phyloP scores from a whole-genome alignment of 257 asterid genomes.

The Capsicum baccatum region DNA sequence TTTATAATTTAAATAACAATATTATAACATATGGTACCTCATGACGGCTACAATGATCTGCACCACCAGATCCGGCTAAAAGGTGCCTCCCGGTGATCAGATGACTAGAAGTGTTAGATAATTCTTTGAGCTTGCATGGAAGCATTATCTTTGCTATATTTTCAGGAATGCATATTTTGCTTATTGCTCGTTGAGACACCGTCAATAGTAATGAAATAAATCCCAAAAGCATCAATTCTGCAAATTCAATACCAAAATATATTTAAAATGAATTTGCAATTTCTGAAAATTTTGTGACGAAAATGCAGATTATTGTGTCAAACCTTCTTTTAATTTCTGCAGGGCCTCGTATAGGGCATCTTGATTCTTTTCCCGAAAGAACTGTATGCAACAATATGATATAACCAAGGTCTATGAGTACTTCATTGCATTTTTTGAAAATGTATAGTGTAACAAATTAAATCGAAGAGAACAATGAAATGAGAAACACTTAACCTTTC shows the following conservation, averaged over 20 bases:
- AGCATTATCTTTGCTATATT: constrained; percentile 65
- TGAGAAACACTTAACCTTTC: constrained; percentile 49
- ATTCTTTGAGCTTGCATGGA: constrained; percentile 56
- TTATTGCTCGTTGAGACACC: constrained; percentile 66
- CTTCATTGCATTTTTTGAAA: too few species aligned
- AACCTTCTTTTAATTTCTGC: constrained; percentile 82
- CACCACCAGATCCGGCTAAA: constrained; percentile 41
- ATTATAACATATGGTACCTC: constrained; percentile 30
- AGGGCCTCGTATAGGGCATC: constrained; percentile 65
- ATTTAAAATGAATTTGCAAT: not conserved
- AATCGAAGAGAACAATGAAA: too few species aligned
- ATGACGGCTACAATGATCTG: constrained; percentile 48
- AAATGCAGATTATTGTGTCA: not conserved
- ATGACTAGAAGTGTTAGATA: constrained; percentile 18
- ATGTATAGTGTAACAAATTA: too few species aligned
- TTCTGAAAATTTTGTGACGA: not conserved
- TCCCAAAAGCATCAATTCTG: constrained; percentile 96
- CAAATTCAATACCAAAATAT: not conserved
- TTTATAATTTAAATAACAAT: not conserved
- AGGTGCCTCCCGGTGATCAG: constrained; percentile 45
- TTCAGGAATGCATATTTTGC: constrained; percentile 61
- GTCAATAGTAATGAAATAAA: constrained; percentile 80
- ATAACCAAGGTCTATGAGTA: too few species aligned
- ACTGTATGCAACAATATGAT: constrained; percentile 39
- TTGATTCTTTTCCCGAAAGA: constrained; percentile 56